phyloP scores from a whole-genome alignment of 2,329 filamentous ascomycete genomes.

The Sporothrix variecibatus region DNA sequence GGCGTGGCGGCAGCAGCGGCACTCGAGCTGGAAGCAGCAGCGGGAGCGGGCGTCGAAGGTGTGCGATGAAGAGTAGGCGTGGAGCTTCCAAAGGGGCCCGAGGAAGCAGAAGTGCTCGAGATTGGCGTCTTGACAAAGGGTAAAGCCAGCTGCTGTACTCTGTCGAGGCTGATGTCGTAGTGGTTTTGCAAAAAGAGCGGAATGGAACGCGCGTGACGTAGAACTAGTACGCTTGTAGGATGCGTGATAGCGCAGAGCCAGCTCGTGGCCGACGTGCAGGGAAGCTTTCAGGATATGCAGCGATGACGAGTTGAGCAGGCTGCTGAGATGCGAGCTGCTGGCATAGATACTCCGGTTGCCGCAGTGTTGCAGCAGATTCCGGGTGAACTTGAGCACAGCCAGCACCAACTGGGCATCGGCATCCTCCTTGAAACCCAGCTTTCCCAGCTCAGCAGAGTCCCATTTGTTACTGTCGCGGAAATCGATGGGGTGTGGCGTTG shows the following conservation, averaged over 20 bases:
- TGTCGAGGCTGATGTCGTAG: conserved; percentile 77
- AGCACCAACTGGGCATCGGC: conserved; percentile 82
- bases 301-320: conserved; percentile 84
- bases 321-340: conserved; percentile 86
- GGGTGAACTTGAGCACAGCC: conserved; percentile 79
- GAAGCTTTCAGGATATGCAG: conserved; percentile 75
- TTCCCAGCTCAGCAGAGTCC: conserved; percentile 49
- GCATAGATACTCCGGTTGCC: conserved; percentile 95
- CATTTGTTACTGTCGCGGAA: conserved; percentile 54
- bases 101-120: conserved; percentile 47
- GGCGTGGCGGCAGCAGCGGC: conserved; percentile 55
- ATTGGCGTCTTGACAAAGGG: conserved; percentile 77
- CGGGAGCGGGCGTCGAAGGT: background rate
- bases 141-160: conserved; percentile 77
- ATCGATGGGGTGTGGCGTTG: conserved; percentile 52
- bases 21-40: conserved; percentile 40
- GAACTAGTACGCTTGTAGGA: conserved; percentile 76
- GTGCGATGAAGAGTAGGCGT: conserved; percentile 17
- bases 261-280: conserved; percentile 77
- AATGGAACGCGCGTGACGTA: conserved; percentile 66
- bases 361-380: conserved; percentile 87
- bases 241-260: conserved; percentile 90
- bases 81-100: conserved; percentile 17
- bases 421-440: conserved; percentile 67
- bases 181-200: conserved; percentile 77